phyloP scores from a whole-genome alignment of 1,284 basidiomycete genomes.

The Tylopilus sp. region DNA sequence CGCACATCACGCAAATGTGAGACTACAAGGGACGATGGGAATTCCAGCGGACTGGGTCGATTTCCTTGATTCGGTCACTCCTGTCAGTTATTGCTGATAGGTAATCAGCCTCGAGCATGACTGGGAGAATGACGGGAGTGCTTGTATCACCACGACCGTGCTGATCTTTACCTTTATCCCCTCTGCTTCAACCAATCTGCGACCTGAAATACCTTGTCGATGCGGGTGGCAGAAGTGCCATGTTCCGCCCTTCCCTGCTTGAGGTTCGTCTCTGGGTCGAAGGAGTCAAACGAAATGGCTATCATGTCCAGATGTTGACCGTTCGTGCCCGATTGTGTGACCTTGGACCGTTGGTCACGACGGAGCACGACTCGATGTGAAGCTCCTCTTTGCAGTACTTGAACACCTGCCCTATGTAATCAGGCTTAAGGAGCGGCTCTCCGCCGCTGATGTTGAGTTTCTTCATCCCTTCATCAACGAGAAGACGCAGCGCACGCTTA shows the following conservation, averaged over 20 bases:
- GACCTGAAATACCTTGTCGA: slow-evolving; percentile 35
- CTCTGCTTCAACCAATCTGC: slow-evolving; percentile 34
- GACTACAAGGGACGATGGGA: not conserved
- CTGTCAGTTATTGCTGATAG: slow-evolving; percentile 15
- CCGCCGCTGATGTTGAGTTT: slow-evolving; percentile 45
- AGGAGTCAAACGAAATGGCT: slow-evolving; percentile 42
- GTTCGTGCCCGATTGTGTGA: too few relatives aligned
- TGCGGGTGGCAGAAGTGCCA: slow-evolving; percentile 30
- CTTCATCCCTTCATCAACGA: slow-evolving; percentile 38
- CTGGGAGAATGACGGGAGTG: not conserved
- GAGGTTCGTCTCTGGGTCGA: slow-evolving; percentile 38
- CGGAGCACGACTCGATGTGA: slow-evolving; percentile 36
- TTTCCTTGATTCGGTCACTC: slow-evolving; percentile 11
- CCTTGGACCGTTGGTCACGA: slow-evolving; percentile 42
- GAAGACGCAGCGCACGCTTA: slow-evolving; percentile 37
- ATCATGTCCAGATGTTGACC: slow-evolving; percentile 42
- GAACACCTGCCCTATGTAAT: slow-evolving; percentile 40
- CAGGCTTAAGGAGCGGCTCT: slow-evolving; percentile 40
- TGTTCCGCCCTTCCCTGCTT: slow-evolving; percentile 35
- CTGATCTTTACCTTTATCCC: slow-evolving; percentile 42
- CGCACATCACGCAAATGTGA: too few relatives aligned
- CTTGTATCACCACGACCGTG: slow-evolving; percentile 35
- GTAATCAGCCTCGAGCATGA: not conserved
- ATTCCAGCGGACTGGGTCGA: slow-evolving; percentile 16
- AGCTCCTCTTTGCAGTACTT: slow-evolving; percentile 42